These are phyloP conservation scores for Alternaria arborescens DNA, from an alignment of 2,329 filamentous ascomycete species.

Conservation along the genomic window DNA sequence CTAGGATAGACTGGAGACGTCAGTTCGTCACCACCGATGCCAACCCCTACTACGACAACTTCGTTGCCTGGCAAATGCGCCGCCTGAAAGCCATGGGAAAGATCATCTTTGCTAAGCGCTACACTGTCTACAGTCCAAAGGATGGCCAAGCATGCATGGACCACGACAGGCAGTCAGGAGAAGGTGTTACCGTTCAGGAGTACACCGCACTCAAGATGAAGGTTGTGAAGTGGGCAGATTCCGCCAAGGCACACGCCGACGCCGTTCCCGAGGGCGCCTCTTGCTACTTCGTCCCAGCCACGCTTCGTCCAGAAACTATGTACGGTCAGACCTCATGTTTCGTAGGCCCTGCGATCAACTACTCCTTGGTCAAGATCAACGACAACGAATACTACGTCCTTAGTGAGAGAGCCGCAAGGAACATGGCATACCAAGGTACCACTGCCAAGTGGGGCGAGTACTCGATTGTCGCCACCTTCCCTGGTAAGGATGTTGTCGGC, in stretches of 20 bases:
- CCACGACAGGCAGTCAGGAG: constrained; percentile 82
- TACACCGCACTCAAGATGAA: constrained; percentile 93
- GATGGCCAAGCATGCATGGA: constrained; percentile 89
- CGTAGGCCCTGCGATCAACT: constrained; percentile 86
- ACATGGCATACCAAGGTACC: constrained; percentile 94
- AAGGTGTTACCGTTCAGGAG: constrained; percentile 85
- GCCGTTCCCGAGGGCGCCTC: constrained; percentile 81
- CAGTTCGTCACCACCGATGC: constrained; percentile 94
- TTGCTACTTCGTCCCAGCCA: constrained; percentile 90
- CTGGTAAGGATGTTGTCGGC: constrained; percentile 83
- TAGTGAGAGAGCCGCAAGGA: constrained; percentile 83
- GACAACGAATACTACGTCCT: constrained; percentile 79
- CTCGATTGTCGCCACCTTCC: constrained; percentile 76
- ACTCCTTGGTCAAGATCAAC: constrained; percentile 82
- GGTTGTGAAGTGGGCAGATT: constrained; percentile 86
- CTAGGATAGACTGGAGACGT: constrained; percentile 90
- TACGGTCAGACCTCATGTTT: constrained; percentile 98
- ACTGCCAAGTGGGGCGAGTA: constrained; percentile 80
- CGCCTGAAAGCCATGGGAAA: constrained; percentile 87
- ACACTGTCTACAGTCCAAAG: constrained; percentile 89
- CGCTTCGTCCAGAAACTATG: constrained; percentile 96
- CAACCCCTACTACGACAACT: constrained; percentile 96
- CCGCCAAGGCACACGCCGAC: constrained; percentile 73
- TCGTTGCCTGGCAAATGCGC: constrained; percentile 97
- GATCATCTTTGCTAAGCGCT: constrained; percentile 91